These are phyloP conservation scores for Ophiostoma montium DNA, from an alignment of 2,329 filamentous ascomycete genomes.

Conservation along the genomic window DNA sequence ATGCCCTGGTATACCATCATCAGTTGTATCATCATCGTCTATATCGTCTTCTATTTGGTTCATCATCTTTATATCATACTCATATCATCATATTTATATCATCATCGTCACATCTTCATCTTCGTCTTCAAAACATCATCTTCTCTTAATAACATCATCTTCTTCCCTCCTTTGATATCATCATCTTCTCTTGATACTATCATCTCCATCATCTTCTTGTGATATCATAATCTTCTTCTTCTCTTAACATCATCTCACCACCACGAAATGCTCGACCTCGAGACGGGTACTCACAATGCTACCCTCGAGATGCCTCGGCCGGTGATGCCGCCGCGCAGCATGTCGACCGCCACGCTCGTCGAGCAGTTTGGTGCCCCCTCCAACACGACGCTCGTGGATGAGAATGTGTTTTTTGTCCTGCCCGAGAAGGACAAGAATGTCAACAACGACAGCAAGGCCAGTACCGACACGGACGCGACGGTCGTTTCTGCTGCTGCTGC, in stretches of 20 bases:
- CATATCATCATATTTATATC: not conserved
- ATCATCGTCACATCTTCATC: not conserved
- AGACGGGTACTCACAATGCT: not conserved
- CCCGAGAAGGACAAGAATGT: not conserved
- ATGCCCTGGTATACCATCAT: not conserved
- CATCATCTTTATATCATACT: not conserved
- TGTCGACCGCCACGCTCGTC: not conserved
- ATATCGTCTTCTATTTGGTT: not conserved
- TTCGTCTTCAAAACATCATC: not conserved
- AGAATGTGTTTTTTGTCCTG: not conserved
- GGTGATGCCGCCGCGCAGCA: not conserved
- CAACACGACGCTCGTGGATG: constrained; percentile 7
- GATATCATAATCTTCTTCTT: not conserved
- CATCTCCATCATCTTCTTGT: not conserved
- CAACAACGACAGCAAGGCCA: not conserved
- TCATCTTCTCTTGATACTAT: too few relatives aligned
- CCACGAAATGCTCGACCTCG: not conserved
- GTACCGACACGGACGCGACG: not conserved
- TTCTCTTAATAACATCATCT: not conserved
- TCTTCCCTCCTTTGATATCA: too few relatives aligned
- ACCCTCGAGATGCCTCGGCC: not conserved
- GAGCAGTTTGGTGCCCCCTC: constrained; percentile 2
- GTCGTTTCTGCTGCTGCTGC: not conserved
- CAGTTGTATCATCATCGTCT: not conserved
- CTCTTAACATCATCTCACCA: not conserved